Base-by-base conservation (phyloP, 148 eudicot species). In the Silene uniflora region DNA sequence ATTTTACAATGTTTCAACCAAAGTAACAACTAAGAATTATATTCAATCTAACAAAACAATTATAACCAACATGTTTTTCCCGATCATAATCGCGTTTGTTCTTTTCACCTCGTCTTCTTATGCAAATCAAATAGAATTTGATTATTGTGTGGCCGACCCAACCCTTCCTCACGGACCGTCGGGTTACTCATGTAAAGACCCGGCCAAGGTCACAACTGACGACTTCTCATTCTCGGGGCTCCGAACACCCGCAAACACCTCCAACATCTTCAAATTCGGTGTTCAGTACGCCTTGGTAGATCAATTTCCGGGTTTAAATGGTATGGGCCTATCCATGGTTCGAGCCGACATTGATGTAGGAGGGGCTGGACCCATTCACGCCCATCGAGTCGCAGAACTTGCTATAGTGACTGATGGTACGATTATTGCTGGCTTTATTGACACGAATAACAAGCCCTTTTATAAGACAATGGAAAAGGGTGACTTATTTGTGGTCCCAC, bases 141-240 rank as follows among this genome's bases (percentile, higher is more conserved):
- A 65, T 35, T 65, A 65, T 32, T 65, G 69, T 17, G 46, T 65
- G 12, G 69, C 44, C 1, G 69, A 65, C 69, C 69, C 44, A 32
- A 29, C 46, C 18, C 69, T 65, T 17, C 69, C 69, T 4, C 44
- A 65, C 21, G 69, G 69, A 22, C 46, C 69, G 14, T 27, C 69
- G 3, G 69, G 69, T 39, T 65, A 65, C 69, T 27, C 69, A 6
- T 65, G 69, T 10, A 65, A 65, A 5, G 44, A 65, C 69, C 46
- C 69, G 8, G 0, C 46, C 14, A 65, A 65, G 39, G 21, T 65
- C 21, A 65, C 69, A 13, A 16, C 69, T 10, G 21, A 65, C 10
- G 69, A 65, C 21, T 65, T 65, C 69, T 27, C 27, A 3, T 65
- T 16, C 69, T 27, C 69, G 6, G 69, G 69, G 6, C 69, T 65